Percentiles rank a stretch among this genome's conserved stretches.
Conservation (phyloP, 2,329 filamentous ascomycete species). For the Ophiostoma perfectum region DNA sequence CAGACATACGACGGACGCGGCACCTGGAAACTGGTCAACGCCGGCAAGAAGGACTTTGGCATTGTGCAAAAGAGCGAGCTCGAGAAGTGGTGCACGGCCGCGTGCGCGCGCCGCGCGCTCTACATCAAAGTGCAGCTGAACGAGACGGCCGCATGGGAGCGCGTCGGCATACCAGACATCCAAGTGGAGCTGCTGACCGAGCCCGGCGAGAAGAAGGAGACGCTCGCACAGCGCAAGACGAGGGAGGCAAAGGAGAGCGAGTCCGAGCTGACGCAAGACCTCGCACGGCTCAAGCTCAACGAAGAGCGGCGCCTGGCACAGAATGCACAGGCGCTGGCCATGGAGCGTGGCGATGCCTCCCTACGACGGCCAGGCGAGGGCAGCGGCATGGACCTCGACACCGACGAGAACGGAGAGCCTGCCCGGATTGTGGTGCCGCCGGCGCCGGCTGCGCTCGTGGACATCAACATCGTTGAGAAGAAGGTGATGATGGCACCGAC, state of each 20-base stretch:
- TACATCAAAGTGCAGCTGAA: constrained; percentile 86
- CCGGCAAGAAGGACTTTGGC: constrained; percentile 49
- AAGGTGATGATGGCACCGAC: constrained; percentile 37
- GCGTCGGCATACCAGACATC: constrained; percentile 53
- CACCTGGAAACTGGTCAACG: constrained; percentile 61
- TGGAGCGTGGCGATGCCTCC: constrained; percentile 43
- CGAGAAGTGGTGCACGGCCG: constrained; percentile 80
- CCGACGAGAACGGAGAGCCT: constrained; percentile 27
- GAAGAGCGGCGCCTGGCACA: constrained; percentile 39
- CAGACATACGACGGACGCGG: constrained; percentile 51
- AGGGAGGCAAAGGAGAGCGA: constrained; percentile 16
- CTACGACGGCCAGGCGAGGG: constrained; percentile 33
- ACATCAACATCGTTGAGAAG: constrained; percentile 50
- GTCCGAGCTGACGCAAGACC: constrained; percentile 33
- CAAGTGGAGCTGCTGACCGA: constrained; percentile 64
- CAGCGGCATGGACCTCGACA: constrained; percentile 41
- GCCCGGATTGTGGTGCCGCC: constrained; percentile 31
- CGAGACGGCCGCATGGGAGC: constrained; percentile 79
- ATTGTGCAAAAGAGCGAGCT: constrained; percentile 67
- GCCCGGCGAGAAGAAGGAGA: constrained; percentile 43
- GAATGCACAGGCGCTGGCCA: constrained; percentile 42
- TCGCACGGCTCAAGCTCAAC: constrained; percentile 42
- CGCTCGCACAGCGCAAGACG: constrained; percentile 24
- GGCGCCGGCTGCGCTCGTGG: constrained; percentile 35
- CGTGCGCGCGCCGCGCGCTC: constrained; percentile 71